These are phyloP conservation scores for Herpomyces periplanetae DNA, from an alignment of 2,329 filamentous ascomycete species.

Conservation along the genomic window DNA sequence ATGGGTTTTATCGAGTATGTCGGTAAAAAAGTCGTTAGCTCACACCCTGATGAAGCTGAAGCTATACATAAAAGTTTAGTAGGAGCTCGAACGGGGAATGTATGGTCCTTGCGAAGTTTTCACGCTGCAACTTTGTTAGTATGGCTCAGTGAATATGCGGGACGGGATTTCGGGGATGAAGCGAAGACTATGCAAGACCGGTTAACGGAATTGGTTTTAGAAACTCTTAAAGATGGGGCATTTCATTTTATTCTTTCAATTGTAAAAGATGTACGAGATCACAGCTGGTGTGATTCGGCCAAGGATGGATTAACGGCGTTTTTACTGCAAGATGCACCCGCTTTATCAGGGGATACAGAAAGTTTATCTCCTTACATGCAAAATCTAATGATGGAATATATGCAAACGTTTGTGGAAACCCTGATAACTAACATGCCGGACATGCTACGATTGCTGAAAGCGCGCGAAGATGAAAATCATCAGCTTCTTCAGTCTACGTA, in stretches of 20 bases:
- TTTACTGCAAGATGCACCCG: conserved; percentile 37
- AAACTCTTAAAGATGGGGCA: conserved; percentile 46
- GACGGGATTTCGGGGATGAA: conserved; percentile 46
- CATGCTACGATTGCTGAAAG: conserved; percentile 42
- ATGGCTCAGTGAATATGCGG: conserved; percentile 80
- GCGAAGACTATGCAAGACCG: no score
- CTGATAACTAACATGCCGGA: conserved; percentile 89
- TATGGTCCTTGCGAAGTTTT: conserved; percentile 32
- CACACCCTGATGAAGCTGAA: conserved; percentile 24
- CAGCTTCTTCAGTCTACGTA: conserved; percentile 10
- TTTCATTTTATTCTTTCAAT: conserved; percentile 68
- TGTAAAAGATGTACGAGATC: conserved; percentile 35
- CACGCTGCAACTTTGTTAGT: conserved; percentile 38
- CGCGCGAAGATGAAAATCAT: conserved; percentile 60
- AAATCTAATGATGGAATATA: conserved; percentile 27
- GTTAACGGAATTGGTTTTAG: no score
- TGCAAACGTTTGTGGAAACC: conserved; percentile 58
- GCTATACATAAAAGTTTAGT: conserved; percentile 27
- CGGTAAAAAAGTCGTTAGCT: conserved; percentile 31
- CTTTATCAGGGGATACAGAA: conserved; percentile 23
- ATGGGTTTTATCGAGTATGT: conserved; percentile 36
- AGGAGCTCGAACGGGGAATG: conserved; percentile 20
- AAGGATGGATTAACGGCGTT: conserved; percentile 43
- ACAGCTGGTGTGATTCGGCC: conserved; percentile 57
- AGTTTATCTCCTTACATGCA: conserved; percentile 33